A percentile compares a stretch with the other conserved stretches of the same genome.
Evolutionary conservation across 805 yeast genomes (phyloP).

Genomic region (Diddensiella caesifluorescens): DNA sequence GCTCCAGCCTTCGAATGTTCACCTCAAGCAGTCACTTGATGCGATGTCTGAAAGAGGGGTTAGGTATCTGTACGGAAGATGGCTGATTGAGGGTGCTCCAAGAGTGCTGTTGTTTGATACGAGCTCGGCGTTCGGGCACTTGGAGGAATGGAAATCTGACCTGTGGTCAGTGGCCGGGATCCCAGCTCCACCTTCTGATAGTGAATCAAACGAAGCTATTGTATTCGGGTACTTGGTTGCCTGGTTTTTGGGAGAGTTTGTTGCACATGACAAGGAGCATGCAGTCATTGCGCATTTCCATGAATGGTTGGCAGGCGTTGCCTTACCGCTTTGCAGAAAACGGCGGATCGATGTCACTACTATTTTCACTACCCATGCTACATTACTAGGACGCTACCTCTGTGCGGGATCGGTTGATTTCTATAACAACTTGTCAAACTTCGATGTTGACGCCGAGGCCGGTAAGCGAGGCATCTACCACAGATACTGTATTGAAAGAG

Average conservation of each 20-base stretch:
- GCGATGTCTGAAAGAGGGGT: conserved; percentile 82
- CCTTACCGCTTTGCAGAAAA: conserved; percentile 85
- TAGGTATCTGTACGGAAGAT: conserved; percentile 79
- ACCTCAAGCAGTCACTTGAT: conserved; percentile 58
- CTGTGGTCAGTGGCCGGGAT: conserved; percentile 88
- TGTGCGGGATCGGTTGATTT: conserved; percentile 97
- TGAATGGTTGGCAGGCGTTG: conserved; percentile 98
- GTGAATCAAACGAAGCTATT: conserved; percentile 88
- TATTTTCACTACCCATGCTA: conserved; percentile 95
- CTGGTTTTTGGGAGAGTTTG: conserved; percentile 94
- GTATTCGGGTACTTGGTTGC: conserved; percentile 89
- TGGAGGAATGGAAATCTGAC: conserved; percentile 93
- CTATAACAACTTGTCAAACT: conserved; percentile 79
- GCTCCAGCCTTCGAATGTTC: conserved; percentile 42
- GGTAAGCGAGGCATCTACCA: conserved; percentile 97
- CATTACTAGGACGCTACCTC: conserved; percentile 85
- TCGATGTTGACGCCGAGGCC: conserved; percentile 96
- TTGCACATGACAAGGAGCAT: conserved; percentile 73
- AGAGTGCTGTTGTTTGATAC: conserved; percentile 84
- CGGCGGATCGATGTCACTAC: conserved; percentile 91
- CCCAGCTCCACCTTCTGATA: conserved; percentile 86
- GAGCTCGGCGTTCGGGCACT: conserved; percentile 58
- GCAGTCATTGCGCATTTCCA: conserved; percentile 94
- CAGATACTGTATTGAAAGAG: conserved; percentile 92
- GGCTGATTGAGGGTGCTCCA: conserved; percentile 98